Percentiles rank a stretch among this genome's conserved stretches.
Conservation (phyloP, 176 grass and related monocot genomes). For the Ampelocalamus luodianensis region DNA sequence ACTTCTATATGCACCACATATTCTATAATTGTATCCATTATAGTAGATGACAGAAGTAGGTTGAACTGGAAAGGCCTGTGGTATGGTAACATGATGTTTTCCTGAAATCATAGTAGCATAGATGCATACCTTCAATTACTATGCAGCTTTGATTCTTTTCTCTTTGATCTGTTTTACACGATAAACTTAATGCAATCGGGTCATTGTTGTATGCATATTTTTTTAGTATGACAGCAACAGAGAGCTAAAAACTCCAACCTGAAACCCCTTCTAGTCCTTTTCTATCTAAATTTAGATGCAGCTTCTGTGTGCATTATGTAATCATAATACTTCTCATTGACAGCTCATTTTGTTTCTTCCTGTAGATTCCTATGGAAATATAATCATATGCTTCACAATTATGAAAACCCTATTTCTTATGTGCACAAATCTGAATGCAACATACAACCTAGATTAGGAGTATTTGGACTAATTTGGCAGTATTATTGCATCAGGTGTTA, state of each 20-base stretch:
- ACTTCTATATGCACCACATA: background rate
- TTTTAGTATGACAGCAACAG: background rate
- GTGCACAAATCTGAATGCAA: slow-evolving; percentile 33
- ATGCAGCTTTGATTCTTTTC: background rate
- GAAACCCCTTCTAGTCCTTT: background rate
- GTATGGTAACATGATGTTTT: slow-evolving; percentile 7
- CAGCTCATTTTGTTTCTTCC: slow-evolving; percentile 27
- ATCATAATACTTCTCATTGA: background rate
- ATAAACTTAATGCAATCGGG: background rate
- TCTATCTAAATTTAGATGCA: background rate
- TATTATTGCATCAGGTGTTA: slow-evolving; percentile 27
- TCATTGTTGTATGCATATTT: background rate
- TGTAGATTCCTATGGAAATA: background rate
- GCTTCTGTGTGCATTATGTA: background rate
- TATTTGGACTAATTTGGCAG: slow-evolving; percentile 16
- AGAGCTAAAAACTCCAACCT: background rate
- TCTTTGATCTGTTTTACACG: slow-evolving; percentile 6
- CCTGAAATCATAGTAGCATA: background rate
- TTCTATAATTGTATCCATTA: background rate
- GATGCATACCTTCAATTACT: background rate
- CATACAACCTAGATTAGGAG: slow-evolving; percentile 40
- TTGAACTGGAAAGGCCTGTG: background rate
- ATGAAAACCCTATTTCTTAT: slow-evolving; percentile 1
- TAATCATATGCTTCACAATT: background rate
- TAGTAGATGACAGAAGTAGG: background rate